These are phyloP conservation scores for Mrakia hoshinonis DNA, from an alignment of 768 basidiomycete species.

Conservation along the genomic window DNA sequence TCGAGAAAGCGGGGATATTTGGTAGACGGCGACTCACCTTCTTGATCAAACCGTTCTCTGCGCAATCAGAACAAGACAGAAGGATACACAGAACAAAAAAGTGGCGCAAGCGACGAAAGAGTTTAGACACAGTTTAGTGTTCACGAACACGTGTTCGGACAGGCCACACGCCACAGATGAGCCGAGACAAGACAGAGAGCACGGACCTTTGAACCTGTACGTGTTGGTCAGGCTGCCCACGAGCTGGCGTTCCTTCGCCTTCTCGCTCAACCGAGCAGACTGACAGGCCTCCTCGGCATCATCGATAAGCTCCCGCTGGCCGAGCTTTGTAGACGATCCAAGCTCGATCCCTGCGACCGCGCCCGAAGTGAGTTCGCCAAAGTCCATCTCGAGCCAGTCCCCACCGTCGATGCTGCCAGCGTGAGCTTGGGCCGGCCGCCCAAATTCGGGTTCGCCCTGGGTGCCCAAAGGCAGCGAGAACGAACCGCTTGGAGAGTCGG, in stretches of 20 bases:
- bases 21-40: slow-evolving; percentile 55
- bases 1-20: too few species aligned
- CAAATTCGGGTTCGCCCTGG: background rate
- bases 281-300: background rate
- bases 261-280: slow-evolving; percentile 43
- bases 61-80: slow-evolving; percentile 44
- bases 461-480: too few species aligned
- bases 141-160: too few species aligned
- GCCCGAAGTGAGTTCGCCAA: background rate
- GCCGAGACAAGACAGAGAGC: background rate
- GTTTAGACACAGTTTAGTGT: background rate
- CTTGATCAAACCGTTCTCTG: slow-evolving; percentile 87
- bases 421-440: too few species aligned
- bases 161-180: too few species aligned
- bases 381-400: slow-evolving; percentile 7
- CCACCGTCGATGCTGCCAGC: background rate
- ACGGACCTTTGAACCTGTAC: slow-evolving; percentile 71
- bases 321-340: background rate
- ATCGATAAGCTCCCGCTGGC: background rate
- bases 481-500: background rate
- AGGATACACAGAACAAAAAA: background rate
- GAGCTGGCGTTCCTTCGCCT: slow-evolving; percentile 67
- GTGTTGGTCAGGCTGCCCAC: slow-evolving; percentile 86
- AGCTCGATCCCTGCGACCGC: slow-evolving; percentile 1
- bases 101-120: background rate